These are phyloP conservation scores for Aegle marmelos DNA, from an alignment of 345 rosid species.

Conservation along the genomic window DNA sequence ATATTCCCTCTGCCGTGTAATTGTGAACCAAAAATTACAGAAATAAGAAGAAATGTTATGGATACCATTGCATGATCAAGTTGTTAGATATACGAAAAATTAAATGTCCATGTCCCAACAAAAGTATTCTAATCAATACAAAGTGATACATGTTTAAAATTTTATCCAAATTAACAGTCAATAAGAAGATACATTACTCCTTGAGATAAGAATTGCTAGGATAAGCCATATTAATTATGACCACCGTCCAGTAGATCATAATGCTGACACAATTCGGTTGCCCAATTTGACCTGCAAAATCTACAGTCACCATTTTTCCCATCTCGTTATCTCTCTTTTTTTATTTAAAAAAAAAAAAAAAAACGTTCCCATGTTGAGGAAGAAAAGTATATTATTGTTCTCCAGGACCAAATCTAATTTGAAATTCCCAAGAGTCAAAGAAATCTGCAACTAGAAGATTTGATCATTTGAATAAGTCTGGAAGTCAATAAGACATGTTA, in stretches of 20 bases:
- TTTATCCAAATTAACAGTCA: no score
- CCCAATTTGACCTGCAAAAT: background rate
- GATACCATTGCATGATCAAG: no score
- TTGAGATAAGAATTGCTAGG: background rate
- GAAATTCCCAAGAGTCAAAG: background rate
- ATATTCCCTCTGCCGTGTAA: no score
- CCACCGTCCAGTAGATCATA: background rate
- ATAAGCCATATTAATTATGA: background rate
- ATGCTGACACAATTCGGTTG: background rate
- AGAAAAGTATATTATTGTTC: background rate
- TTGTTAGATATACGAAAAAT: no score
- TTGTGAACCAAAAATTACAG: no score
- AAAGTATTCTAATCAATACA: no score
- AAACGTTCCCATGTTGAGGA: background rate
- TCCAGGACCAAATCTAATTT: background rate
- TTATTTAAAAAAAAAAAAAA: no score
- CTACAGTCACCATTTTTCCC: no score
- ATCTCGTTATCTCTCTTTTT: fast-evolving
- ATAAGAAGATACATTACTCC: no score
- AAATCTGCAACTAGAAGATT: background rate
- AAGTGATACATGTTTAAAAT: no score
- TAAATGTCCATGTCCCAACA: no score
- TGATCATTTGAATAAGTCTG: background rate
- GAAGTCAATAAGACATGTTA: background rate
- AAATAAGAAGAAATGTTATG: no score